Evolutionary conservation across 148 eudicot species (phyloP).

Genomic region (Selenicereus undatus): DNA sequence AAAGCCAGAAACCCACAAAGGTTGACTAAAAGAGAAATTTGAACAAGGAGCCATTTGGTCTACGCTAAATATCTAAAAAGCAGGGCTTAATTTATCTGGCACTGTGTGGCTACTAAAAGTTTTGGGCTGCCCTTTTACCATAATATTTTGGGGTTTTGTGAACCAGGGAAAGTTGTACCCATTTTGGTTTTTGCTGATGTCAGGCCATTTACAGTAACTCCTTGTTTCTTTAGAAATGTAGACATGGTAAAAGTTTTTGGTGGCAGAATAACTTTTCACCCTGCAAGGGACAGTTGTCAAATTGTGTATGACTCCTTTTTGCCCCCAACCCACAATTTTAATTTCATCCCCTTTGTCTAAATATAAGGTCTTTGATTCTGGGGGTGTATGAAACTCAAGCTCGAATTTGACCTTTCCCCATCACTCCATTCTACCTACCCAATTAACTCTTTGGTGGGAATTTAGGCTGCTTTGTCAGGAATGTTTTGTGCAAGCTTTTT

Average conservation of each 20-base stretch:
- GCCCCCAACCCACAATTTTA: neutral
- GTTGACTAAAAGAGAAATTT: neutral
- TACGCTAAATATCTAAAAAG: slow-evolving; percentile 2
- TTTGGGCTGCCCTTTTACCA: slow-evolving; percentile 5
- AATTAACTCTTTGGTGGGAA: neutral
- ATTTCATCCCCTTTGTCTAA: neutral
- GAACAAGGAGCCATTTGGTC: slow-evolving; percentile 3
- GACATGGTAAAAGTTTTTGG: slow-evolving; percentile 24
- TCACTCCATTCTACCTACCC: slow-evolving; percentile 9
- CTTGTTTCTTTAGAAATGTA: slow-evolving; percentile 14
- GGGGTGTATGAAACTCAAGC: slow-evolving; percentile 1
- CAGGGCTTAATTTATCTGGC: neutral
- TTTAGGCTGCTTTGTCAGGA: neutral
- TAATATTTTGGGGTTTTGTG: slow-evolving; percentile 11
- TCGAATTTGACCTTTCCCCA: neutral
- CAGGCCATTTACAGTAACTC: slow-evolving; percentile 32
- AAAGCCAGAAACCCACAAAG: neutral
- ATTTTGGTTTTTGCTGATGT: slow-evolving; percentile 30
- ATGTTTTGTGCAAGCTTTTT: neutral
- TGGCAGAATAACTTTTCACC: slow-evolving; percentile 23
- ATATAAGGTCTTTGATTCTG: neutral
- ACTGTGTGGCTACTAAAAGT: slow-evolving; percentile 5
- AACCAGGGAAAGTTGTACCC: slow-evolving; percentile 30
- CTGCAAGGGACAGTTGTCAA: slow-evolving; percentile 18
- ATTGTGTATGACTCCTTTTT: neutral